Percentiles rank a stretch among this genome's conserved stretches.
phyloP scores from a whole-genome alignment of 148 eudicot species.

The Rhododendron ferrugineum region DNA sequence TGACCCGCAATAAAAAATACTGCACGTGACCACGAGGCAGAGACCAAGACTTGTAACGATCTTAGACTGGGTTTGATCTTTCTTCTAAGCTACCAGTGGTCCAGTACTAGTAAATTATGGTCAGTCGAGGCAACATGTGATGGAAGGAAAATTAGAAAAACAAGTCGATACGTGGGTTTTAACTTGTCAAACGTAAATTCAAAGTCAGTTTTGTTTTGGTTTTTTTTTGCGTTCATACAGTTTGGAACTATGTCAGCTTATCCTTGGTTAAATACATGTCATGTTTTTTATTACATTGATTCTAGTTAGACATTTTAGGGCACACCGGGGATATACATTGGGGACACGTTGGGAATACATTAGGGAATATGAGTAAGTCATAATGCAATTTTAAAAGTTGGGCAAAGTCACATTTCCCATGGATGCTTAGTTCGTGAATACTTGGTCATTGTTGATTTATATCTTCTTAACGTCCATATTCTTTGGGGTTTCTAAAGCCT shows the following conservation, averaged over 20 bases:
- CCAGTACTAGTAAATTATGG: neutral
- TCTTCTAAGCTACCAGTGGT: conserved; percentile 7
- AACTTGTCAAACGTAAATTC: neutral
- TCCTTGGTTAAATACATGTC: neutral
- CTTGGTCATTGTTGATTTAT: neutral
- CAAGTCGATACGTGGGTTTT: neutral
- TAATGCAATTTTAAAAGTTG: neutral
- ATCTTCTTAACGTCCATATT: neutral
- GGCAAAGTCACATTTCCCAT: neutral
- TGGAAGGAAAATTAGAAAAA: neutral
- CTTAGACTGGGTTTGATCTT: neutral
- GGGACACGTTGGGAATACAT: neutral
- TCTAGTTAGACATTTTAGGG: neutral
- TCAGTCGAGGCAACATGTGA: neutral
- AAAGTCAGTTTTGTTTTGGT: neutral
- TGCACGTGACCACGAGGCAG: neutral
- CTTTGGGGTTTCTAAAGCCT: neutral
- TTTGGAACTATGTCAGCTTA: neutral
- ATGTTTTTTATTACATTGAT: neutral
- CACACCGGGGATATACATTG: neutral
- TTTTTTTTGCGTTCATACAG: neutral
- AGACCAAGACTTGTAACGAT: conserved; percentile 1
- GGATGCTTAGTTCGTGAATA: neutral
- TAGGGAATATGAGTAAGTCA: neutral
- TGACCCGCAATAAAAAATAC: neutral